These are phyloP conservation scores for Epichloe uncinata DNA, from an alignment of 2,329 filamentous ascomycete species.

Conservation along the genomic window DNA sequence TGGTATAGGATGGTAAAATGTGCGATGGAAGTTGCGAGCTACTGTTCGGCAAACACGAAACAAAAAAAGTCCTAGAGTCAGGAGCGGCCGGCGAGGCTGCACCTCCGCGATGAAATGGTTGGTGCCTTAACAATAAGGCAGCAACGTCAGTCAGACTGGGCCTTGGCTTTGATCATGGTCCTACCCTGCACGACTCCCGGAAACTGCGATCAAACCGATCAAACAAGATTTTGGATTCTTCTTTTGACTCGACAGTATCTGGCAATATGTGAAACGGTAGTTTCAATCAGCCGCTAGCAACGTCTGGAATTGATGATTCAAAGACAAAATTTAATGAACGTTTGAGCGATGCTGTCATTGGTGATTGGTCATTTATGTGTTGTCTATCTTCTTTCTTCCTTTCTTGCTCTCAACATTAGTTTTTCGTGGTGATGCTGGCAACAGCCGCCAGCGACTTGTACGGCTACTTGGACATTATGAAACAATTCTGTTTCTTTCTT, in stretches of 20 bases:
- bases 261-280: too few relatives aligned
- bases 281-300: too few relatives aligned
- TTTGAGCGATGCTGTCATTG: too few relatives aligned
- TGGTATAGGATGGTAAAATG: constrained; percentile 7
- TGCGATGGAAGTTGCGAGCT: constrained; percentile 10
- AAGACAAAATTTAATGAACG: too few relatives aligned
- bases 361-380: too few relatives aligned
- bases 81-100: neutral
- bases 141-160: neutral
- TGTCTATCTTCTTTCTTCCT: too few relatives aligned
- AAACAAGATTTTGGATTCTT: neutral
- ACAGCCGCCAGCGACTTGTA: neutral
- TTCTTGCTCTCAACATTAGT: neutral
- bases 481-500: neutral
- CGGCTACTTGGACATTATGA: neutral
- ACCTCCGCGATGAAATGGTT: neutral
- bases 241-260: too few relatives aligned
- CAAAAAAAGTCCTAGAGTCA: neutral
- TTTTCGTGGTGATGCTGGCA: neutral
- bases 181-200: neutral
- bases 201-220: neutral
- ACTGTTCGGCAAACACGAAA: neutral
- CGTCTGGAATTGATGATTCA: too few relatives aligned
- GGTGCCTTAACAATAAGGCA: neutral
- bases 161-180: neutral